Percentiles rank a stretch among this genome's conserved stretches.
These are phyloP conservation scores for Lyophyllum atratum DNA, from an alignment of 768 basidiomycete species.

Conservation along the genomic window DNA sequence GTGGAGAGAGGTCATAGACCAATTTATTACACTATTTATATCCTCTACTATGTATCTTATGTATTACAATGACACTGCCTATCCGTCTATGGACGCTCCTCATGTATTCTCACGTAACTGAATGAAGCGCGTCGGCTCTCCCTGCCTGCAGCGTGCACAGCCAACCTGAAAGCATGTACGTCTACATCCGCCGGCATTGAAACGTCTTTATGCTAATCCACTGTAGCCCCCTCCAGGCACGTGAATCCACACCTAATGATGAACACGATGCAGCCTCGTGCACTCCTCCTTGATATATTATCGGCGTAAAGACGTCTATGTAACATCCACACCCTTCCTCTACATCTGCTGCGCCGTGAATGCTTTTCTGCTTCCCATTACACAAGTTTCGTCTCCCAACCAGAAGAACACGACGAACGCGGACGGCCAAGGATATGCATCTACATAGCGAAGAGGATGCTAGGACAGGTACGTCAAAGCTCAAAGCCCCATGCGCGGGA, in stretches of 20 bases:
- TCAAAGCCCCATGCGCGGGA: background rate
- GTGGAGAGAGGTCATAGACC: conserved; percentile 21
- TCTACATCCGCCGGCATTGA: conserved; percentile 2
- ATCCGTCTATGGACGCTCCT: background rate
- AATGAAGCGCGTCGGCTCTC: background rate
- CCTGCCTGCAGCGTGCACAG: background rate
- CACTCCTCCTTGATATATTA: conserved; percentile 22
- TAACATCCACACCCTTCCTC: conserved; percentile 22
- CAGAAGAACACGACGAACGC: conserved; percentile 6
- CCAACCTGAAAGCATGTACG: conserved; percentile 1
- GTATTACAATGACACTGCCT: conserved; percentile 10
- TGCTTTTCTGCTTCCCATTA: conserved; percentile 32
- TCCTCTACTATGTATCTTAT: conserved; percentile 8
- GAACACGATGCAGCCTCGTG: conserved; percentile 45
- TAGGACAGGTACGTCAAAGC: conserved; percentile 15
- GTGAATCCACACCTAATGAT: conserved; percentile 24
- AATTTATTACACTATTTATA: conserved; percentile 8
- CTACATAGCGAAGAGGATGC: conserved; percentile 11
- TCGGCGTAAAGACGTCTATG: conserved; percentile 12
- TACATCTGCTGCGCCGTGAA: conserved; percentile 20
- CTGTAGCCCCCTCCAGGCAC: conserved; percentile 17
- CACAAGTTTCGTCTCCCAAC: conserved; percentile 16
- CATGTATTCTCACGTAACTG: background rate
- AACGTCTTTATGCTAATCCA: conserved; percentile 11
- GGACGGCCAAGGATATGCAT: conserved; percentile 11